Evolutionary conservation across 805 yeast genomes (phyloP).

Genomic region (Ascoidea asiatica): DNA sequence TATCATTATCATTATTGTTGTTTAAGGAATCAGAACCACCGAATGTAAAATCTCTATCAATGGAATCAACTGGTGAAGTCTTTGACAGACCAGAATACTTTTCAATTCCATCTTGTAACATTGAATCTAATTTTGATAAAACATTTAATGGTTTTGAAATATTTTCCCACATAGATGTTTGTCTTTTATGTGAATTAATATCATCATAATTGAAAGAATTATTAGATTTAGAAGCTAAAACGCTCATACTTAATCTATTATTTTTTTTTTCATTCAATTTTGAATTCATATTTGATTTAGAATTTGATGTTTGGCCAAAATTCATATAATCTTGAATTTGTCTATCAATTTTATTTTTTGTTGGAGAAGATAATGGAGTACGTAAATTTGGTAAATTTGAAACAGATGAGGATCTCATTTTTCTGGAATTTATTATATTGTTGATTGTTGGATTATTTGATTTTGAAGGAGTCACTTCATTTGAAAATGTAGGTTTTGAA

Average conservation of each 20-base stretch:
- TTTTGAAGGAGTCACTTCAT: neutral
- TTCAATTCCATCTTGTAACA: constrained; percentile 10
- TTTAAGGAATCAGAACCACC: too few species aligned
- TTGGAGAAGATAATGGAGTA: neutral
- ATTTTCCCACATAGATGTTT: constrained; percentile 9
- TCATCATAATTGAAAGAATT: neutral
- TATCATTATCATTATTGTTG: neutral
- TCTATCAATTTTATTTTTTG: neutral
- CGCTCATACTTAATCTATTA: constrained; percentile 1
- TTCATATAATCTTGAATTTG: neutral
- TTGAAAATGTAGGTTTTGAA: neutral
- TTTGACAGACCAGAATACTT: constrained; percentile 5
- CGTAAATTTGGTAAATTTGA: too few species aligned
- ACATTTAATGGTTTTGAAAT: constrained; percentile 9
- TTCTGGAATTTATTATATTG: neutral
- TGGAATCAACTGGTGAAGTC: neutral
- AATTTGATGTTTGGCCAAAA: neutral
- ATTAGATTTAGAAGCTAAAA: constrained; percentile 1
- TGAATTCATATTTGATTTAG: neutral
- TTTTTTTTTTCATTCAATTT: neutral
- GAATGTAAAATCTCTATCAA: too few species aligned
- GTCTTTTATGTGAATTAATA: constrained; percentile 4
- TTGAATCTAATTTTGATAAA: constrained; percentile 8
- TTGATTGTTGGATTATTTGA: neutral
- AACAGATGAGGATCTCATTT: neutral